Base-by-base conservation (phyloP, 2,329 filamentous ascomycete species). In the Aspergillus sp. region DNA sequence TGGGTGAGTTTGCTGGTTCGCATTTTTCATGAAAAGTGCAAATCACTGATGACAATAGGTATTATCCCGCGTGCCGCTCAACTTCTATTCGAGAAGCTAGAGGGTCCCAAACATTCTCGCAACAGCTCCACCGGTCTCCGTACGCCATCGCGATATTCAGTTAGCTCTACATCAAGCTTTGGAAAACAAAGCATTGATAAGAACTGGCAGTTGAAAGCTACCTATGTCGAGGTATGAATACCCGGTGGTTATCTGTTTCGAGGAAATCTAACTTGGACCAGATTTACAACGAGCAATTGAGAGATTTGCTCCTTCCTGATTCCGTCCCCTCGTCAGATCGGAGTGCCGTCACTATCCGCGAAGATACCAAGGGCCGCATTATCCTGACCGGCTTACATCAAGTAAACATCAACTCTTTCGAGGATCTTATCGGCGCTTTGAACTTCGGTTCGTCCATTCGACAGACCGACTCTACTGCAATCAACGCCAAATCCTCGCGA, bases 251-350 rank as follows among this genome's bases (percentile, higher is more conserved):
- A 19, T 8, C 15, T n/a, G 15, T 6, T 9, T 15, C 9, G 40
- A 46, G 17, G 6, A 17, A 11, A 2, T 1, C 63, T 62, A 35
- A 56, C 45, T 31, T 21, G 24, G 53, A 9, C 6, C 65, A 98
- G 80, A 99, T 99, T 64, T 99, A 99, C 79, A 98, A 99, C 71
- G 95, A 99, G 76, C 90, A 96, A 70, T 81, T 98, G 31, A 88
- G 95, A 66, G 95, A 99, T 80, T 82, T 99, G 15, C 82, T 99
- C 37, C 78, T 96, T 4, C 86, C 91, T 1, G 93, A 97, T 46
- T 76, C 86, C 46, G 84, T 88, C 0, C 86, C 89, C 1, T 67
- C 77, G 6, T 77, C 82, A 61, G 93, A 98, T 69, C 87, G 95
- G 59, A 83, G 83, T 52, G 82, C 83, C 31, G 93, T 99, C n/a